phyloP scores from a whole-genome alignment of 768 basidiomycete species.

The Coprinopsis strossmayeri region DNA sequence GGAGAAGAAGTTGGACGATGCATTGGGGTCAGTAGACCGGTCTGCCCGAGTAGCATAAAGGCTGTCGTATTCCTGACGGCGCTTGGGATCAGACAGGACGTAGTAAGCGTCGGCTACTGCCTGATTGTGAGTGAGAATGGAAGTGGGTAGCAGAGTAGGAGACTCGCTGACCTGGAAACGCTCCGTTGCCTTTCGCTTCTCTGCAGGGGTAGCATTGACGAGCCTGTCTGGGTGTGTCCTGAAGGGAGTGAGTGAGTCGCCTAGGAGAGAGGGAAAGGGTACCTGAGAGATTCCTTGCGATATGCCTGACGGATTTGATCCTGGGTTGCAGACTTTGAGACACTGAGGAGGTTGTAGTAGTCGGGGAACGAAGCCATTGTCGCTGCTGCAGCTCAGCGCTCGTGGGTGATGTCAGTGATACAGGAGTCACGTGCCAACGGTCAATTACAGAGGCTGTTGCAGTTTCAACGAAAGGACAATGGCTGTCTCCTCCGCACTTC shows the following conservation, averaged over 20 bases:
- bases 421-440: too few relatives aligned
- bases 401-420: too few relatives aligned
- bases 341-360: conserved; percentile 63
- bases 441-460: background rate
- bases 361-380: conserved; percentile 79
- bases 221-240: conserved; percentile 91
- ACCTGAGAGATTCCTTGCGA: conserved; percentile 75
- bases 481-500: conserved; percentile 7
- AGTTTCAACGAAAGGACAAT: background rate
- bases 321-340: conserved; percentile 50
- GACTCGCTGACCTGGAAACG: conserved; percentile 63
- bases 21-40: conserved; percentile 54
- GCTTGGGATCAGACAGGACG: conserved; percentile 74
- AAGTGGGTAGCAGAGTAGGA: background rate
- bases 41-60: conserved; percentile 56
- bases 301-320: conserved; percentile 76
- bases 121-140: conserved; percentile 25
- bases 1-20: conserved; percentile 70
- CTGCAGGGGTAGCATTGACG: conserved; percentile 57
- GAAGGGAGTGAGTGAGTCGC: too few relatives aligned
- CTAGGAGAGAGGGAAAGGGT: conserved; percentile 13
- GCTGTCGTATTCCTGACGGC: conserved; percentile 66
- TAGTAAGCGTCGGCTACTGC: conserved; percentile 93
- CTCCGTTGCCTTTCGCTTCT: conserved; percentile 74
- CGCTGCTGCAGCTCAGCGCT: too few relatives aligned